phyloP scores from a whole-genome alignment of 2,329 filamentous ascomycete species.

The Parastagonospora avenae region DNA sequence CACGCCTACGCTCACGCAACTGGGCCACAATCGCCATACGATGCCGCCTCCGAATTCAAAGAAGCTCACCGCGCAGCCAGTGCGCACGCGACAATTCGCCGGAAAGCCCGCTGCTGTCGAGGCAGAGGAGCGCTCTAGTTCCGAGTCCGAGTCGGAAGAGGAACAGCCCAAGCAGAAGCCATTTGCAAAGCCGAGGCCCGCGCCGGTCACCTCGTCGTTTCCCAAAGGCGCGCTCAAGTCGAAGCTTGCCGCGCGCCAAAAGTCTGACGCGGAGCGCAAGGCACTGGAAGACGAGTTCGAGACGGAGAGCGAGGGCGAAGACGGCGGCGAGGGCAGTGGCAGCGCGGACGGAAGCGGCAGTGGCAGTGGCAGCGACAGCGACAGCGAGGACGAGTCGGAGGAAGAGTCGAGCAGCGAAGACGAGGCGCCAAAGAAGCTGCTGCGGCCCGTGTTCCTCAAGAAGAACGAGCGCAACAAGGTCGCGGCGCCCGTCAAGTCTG shows the following conservation, averaged over 20 bases:
- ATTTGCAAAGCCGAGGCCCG: constrained; percentile 42
- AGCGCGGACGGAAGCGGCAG: constrained; percentile 17
- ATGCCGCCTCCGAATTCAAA: constrained; percentile 65
- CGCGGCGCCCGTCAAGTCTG: constrained; percentile 35
- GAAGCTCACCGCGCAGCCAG: constrained; percentile 91
- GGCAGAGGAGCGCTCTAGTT: constrained; percentile 46
- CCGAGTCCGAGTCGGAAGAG: constrained; percentile 58
- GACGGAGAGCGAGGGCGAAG: constrained; percentile 55
- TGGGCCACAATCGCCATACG: not conserved
- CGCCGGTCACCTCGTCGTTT: constrained; percentile 53
- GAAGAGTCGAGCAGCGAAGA: constrained; percentile 64
- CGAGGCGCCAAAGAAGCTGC: constrained; percentile 60
- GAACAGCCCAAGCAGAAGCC: constrained; percentile 54
- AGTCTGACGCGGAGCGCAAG: constrained; percentile 34
- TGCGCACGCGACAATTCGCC: constrained; percentile 79
- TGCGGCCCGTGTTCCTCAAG: constrained; percentile 71
- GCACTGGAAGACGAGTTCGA: constrained; percentile 63
- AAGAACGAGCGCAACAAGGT: constrained; percentile 62
- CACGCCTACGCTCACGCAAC: no score
- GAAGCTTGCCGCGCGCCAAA: constrained; percentile 49
- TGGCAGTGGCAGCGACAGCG: constrained; percentile 22
- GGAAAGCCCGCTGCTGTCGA: constrained; percentile 70
- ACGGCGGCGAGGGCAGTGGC: constrained; percentile 13
- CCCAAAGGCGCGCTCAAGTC: constrained; percentile 51
- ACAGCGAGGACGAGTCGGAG: constrained; percentile 44